Evolutionary conservation across 2,329 filamentous ascomycete genomes (phyloP).

Genomic region (Claviceps arundinis): DNA sequence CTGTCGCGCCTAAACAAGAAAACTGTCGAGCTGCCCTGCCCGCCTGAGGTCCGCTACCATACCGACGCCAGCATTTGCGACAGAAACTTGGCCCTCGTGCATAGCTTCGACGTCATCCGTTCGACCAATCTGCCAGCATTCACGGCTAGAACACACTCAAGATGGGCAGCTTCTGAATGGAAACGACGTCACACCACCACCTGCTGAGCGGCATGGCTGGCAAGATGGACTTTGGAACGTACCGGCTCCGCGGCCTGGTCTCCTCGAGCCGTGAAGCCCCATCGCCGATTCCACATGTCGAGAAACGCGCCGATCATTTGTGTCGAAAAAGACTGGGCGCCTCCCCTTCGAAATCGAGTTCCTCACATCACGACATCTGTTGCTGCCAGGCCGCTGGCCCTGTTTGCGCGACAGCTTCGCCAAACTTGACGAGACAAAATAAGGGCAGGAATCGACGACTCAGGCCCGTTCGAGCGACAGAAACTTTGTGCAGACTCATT

Average conservation of each 20-base stretch:
- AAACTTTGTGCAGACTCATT: conserved; percentile 13
- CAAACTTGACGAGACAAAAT: neutral
- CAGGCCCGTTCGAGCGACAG: neutral
- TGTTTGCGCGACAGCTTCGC: neutral
- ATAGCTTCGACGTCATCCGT: neutral
- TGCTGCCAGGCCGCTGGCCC: neutral
- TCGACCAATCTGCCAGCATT: neutral
- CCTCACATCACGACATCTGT: neutral
- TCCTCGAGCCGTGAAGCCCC: neutral
- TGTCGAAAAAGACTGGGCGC: neutral
- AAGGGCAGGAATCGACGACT: neutral
- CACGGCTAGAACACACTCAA: conserved; percentile 5
- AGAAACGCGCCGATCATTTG: conserved; percentile 1
- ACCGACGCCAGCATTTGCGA: neutral
- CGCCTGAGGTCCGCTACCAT: too few species aligned
- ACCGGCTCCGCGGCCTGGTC: neutral
- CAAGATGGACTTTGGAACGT: conserved; percentile 1
- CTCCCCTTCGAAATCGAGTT: neutral
- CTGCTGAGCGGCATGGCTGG: conserved; percentile 7
- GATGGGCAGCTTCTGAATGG: conserved; percentile 13
- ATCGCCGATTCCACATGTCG: neutral
- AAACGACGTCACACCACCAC: conserved; percentile 4
- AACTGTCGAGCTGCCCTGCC: too few species aligned
- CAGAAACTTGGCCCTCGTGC: neutral
- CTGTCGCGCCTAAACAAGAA: too few species aligned